Evolutionary conservation across 345 rosid species (phyloP).

Genomic region (Hevea brasiliensis): DNA sequence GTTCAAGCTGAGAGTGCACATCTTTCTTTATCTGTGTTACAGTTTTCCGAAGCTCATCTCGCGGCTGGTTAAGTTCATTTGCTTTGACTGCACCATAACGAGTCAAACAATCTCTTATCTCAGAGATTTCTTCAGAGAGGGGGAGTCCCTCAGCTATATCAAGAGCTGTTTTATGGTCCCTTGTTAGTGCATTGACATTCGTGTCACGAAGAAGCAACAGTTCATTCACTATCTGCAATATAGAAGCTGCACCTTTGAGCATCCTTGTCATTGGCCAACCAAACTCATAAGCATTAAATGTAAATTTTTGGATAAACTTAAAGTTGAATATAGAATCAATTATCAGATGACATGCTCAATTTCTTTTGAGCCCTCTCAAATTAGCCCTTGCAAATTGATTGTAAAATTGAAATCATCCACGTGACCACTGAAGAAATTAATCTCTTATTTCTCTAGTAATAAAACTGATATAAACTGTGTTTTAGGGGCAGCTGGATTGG

Average conservation of each 20-base stretch:
- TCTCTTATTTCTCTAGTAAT: background rate
- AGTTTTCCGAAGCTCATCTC: constrained; percentile 74
- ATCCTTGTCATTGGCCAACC: background rate
- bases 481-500: background rate
- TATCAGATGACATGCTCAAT: background rate
- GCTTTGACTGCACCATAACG: constrained; percentile 74
- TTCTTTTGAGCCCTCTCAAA: background rate
- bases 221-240: constrained; percentile 70
- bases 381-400: background rate
- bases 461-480: background rate
- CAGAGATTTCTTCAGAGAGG: constrained; percentile 63
- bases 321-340: background rate
- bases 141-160: constrained; percentile 87
- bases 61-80: constrained; percentile 70
- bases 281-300: background rate
- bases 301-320: background rate
- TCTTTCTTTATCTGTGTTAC: constrained; percentile 80
- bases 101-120: constrained; percentile 56
- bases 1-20: constrained; percentile 82
- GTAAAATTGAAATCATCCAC: background rate
- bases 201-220: constrained; percentile 64
- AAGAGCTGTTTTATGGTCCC: constrained; percentile 74
- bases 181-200: constrained; percentile 72
- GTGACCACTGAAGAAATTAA: no score
- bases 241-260: background rate